Evolutionary conservation across 2,329 filamentous ascomycete species (phyloP), one percentile per base, ranked within the genome.

Genomic region (Cytospora paraplurivora): DNA sequence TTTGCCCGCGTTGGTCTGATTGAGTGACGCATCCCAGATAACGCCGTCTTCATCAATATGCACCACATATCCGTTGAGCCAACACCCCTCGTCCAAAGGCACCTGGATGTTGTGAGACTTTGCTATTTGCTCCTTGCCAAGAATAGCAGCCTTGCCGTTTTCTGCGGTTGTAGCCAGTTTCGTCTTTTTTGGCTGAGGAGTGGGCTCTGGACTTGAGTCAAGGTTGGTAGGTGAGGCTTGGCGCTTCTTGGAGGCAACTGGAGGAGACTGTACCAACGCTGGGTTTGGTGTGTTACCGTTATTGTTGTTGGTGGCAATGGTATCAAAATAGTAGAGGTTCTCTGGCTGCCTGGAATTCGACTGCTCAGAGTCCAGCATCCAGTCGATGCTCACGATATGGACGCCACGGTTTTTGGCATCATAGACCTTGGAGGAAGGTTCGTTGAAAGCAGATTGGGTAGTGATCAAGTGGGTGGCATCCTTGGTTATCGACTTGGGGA

Each of bases 21-120:
- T 95, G 53, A 96, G 79, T 0, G 89, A 87, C 0, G 90, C 91
- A 72, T 96, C 92, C 73, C 85, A 94, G 55, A 94, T 91, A 62
- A 89, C 76, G 21, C 86, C 85, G 47, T 82, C 75, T 1, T 82
- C 76, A 65, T 88, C 88, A 62, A 94, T 84, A 71, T 89, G 87
- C 37, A 96, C 91, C 19, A 76, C 71, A 49, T 77, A 79, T 15
- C 69, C 72, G 12, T 63, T 8, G 2, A 79, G 69, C 2, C 73
- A 69, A 56, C 77, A 79, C 17, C 72, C 72, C 37, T 81, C 78
- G 64, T 88, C 85, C 2, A 86, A 67, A 0, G 84, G 83, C 50
- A 88, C 79, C 13, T 73, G 72, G 4, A 79, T 64, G 50, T 78
- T 76, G 51, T 77, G 75, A 35, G 78, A 77, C 69, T 81, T 82